A percentile compares a stretch with the other conserved stretches of the same genome.
Evolutionary conservation across 2,329 filamentous ascomycete species (phyloP).

Genomic region (Scopulariopsis brevicaulis): DNA sequence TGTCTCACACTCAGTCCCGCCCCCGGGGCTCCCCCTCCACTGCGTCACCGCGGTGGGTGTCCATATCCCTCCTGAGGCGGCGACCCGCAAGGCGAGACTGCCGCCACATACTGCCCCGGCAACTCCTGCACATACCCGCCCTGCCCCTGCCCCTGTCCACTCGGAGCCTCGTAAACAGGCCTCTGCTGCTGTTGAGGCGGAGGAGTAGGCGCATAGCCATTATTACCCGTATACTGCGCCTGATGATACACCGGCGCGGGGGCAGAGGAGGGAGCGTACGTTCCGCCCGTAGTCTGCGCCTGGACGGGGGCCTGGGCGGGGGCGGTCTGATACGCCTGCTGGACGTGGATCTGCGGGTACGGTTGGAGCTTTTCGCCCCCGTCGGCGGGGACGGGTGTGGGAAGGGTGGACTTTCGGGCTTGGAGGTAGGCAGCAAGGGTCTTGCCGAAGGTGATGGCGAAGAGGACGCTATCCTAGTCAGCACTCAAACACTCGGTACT

Average conservation of each 20-base stretch:
- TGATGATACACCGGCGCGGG: not conserved
- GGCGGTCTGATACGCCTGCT: constrained; percentile 4
- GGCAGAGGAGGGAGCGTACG: not conserved
- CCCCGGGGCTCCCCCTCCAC: too few relatives aligned
- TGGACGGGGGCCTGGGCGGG: not conserved
- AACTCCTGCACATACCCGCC: constrained; percentile 1
- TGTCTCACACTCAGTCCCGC: not conserved
- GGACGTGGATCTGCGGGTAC: not conserved
- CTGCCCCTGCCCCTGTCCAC: not conserved
- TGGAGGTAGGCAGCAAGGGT: constrained; percentile 20
- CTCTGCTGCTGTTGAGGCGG: not conserved
- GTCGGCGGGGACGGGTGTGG: constrained; percentile 11
- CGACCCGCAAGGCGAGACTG: not conserved
- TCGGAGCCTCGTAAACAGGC: constrained; percentile 1
- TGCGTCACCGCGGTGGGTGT: not conserved
- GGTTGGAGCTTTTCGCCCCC: constrained; percentile 18
- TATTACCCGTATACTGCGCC: constrained; percentile 1
- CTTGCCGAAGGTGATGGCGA: constrained; percentile 23
- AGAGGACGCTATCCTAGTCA: constrained; percentile 22
- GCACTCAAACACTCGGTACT: not conserved
- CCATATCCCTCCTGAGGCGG: not conserved
- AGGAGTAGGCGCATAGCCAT: not conserved
- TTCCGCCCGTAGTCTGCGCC: constrained; percentile 12
- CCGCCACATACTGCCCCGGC: not conserved
- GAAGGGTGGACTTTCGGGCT: constrained; percentile 22